These are phyloP conservation scores for Lasiodiplodia gonubiensis DNA, from an alignment of 2,329 filamentous ascomycete genomes.

Conservation along the genomic window DNA sequence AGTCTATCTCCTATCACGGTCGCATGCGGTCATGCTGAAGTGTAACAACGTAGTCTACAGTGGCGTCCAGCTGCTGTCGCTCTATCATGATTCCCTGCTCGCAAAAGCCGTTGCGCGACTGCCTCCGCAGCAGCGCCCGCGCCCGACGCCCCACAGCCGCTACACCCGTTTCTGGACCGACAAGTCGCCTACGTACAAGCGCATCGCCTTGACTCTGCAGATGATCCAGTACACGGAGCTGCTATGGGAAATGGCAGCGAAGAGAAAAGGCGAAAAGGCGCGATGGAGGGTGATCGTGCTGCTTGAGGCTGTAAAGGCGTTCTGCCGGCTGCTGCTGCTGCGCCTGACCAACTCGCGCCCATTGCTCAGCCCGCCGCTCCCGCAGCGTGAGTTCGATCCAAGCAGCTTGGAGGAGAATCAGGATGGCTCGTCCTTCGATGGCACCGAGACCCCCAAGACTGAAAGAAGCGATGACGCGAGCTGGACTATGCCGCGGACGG, in stretches of 20 bases:
- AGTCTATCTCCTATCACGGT: constrained; percentile 36
- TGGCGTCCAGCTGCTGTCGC: constrained; percentile 83
- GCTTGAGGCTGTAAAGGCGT: constrained; percentile 83
- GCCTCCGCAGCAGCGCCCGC: constrained; percentile 57
- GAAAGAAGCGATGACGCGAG: constrained; percentile 50
- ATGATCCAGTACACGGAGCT: constrained; percentile 95
- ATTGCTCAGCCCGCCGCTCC: constrained; percentile 80
- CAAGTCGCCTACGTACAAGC: constrained; percentile 73
- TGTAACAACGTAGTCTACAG: constrained; percentile 68
- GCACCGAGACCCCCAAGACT: constrained; percentile 54
- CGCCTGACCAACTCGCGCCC: constrained; percentile 83
- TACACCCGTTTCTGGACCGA: constrained; percentile 69
- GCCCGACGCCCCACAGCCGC: constrained; percentile 63
- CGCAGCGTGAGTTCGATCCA: constrained; percentile 81
- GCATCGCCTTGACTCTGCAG: constrained; percentile 81
- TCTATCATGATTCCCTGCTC: constrained; percentile 91
- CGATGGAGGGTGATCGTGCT: constrained; percentile 88
- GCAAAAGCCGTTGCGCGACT: constrained; percentile 66
- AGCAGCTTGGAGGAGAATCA: constrained; percentile 60
- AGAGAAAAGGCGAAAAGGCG: constrained; percentile 77
- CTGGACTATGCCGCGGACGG: constrained; percentile 95
- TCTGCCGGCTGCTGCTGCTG: constrained; percentile 80
- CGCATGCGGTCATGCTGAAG: constrained; percentile 33
- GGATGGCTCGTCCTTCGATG: constrained; percentile 46
- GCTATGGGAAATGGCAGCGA: constrained; percentile 96